phyloP scores from a whole-genome alignment of 192 early-diverging fungal species.

The Podila verticillata region DNA sequence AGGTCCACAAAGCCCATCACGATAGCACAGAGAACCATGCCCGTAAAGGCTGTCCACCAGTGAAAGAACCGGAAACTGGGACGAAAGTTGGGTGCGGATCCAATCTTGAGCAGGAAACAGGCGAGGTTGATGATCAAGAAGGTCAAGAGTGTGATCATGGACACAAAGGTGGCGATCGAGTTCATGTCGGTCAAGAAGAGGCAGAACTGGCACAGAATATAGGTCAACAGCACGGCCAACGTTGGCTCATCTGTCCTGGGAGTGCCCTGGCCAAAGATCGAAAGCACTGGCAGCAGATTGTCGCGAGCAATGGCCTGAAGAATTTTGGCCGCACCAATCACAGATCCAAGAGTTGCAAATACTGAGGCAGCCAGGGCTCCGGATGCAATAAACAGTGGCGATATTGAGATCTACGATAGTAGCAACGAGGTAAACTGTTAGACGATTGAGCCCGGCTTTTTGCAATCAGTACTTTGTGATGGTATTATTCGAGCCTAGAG shows the following conservation, averaged over 20 bases:
- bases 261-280: slow-evolving; percentile 42
- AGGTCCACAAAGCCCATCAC: slow-evolving; percentile 68
- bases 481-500: no score
- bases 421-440: neutral
- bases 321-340: slow-evolving; percentile 69
- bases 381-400: slow-evolving; percentile 63
- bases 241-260: slow-evolving; percentile 55
- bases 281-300: slow-evolving; percentile 64
- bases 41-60: slow-evolving; percentile 68
- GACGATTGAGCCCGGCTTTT: no score
- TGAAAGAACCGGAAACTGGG: slow-evolving; percentile 75
- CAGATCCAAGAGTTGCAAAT: slow-evolving; percentile 66
- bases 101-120: slow-evolving; percentile 70
- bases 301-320: slow-evolving; percentile 76
- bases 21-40: slow-evolving; percentile 59
- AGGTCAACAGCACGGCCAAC: slow-evolving; percentile 53
- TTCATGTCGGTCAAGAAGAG: slow-evolving; percentile 71
- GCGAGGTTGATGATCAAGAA: slow-evolving; percentile 74
- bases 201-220: slow-evolving; percentile 61
- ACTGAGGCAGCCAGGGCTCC: slow-evolving; percentile 70
- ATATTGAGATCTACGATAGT: slow-evolving; percentile 54
- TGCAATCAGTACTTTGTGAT: no score
- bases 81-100: slow-evolving; percentile 74
- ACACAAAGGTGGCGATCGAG: slow-evolving; percentile 71
- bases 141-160: slow-evolving; percentile 71